Evolutionary conservation across 805 yeast genomes (phyloP).

Genomic region (Ogataea corticis): DNA sequence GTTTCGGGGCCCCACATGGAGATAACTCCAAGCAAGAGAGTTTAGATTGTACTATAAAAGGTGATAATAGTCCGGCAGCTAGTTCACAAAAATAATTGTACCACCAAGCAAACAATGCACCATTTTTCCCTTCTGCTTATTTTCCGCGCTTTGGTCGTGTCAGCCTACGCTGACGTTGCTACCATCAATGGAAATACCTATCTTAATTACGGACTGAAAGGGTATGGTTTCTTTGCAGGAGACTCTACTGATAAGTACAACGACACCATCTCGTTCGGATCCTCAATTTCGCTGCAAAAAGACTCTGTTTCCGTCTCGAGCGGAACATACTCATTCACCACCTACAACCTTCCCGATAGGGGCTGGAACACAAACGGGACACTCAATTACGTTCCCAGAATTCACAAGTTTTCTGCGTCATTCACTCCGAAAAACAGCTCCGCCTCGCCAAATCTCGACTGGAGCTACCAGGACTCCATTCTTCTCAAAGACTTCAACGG

Average conservation of each 20-base stretch:
- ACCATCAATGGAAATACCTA: constrained; percentile 27
- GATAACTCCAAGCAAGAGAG: too few species aligned
- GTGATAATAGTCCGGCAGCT: too few species aligned
- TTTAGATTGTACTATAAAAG: too few species aligned
- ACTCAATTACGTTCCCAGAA: constrained; percentile 29
- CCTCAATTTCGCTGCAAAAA: constrained; percentile 30
- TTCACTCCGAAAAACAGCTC: constrained; percentile 29
- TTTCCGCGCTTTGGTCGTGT: too few species aligned
- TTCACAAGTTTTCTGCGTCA: constrained; percentile 25
- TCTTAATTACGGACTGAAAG: constrained; percentile 30
- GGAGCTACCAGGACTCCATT: constrained; percentile 32
- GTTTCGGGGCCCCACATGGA: too few species aligned
- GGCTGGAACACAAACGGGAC: constrained; percentile 37
- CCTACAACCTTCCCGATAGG: constrained; percentile 35
- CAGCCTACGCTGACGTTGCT: constrained; percentile 12
- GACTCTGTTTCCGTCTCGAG: constrained; percentile 22
- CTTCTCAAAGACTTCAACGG: constrained; percentile 34
- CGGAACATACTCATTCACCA: constrained; percentile 30
- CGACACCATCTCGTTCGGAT: constrained; percentile 36
- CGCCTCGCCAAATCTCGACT: constrained; percentile 23
- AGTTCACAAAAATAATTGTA: too few species aligned
- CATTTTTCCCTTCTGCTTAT: too few species aligned
- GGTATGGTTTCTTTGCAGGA: constrained; percentile 31
- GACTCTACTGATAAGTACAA: constrained; percentile 30
- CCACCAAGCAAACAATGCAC: too few species aligned